Evolutionary conservation across 305 asterid genomes (phyloP).

Genomic region (Fraxinus angustifolia): DNA sequence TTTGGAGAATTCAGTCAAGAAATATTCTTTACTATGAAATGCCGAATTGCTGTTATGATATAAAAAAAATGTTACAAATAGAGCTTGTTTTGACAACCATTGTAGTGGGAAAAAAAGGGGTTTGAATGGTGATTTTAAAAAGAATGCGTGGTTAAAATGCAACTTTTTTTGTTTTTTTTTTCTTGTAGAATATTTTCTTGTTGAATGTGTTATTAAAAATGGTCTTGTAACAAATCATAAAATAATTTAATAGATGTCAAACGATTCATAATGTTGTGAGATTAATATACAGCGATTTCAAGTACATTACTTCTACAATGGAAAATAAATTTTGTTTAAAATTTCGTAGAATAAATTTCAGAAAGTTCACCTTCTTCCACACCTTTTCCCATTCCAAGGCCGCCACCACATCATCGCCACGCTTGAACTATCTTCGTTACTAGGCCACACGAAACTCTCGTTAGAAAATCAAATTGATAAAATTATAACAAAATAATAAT

Average conservation of each 20-base stretch:
- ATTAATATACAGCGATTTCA: neutral
- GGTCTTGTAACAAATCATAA: neutral
- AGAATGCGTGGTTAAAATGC: neutral
- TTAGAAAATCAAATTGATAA: neutral
- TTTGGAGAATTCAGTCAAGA: neutral
- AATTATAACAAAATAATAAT: too few species aligned
- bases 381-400: neutral
- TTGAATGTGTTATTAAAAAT: too few species aligned
- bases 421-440: neutral
- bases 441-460: neutral
- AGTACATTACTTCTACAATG: neutral
- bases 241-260: neutral
- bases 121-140: neutral
- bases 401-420: neutral
- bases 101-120: neutral
- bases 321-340: neutral
- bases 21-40: neutral
- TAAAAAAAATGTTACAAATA: neutral
- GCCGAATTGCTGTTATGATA: neutral
- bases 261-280: neutral
- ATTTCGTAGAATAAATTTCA: neutral
- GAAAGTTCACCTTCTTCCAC: neutral
- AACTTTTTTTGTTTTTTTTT: too few species aligned
- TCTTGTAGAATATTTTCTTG: neutral
- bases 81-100: too few species aligned